Evolutionary conservation across 352 stramenopile species (phyloP).

Genomic region (Globisporangium okanoganense): DNA sequence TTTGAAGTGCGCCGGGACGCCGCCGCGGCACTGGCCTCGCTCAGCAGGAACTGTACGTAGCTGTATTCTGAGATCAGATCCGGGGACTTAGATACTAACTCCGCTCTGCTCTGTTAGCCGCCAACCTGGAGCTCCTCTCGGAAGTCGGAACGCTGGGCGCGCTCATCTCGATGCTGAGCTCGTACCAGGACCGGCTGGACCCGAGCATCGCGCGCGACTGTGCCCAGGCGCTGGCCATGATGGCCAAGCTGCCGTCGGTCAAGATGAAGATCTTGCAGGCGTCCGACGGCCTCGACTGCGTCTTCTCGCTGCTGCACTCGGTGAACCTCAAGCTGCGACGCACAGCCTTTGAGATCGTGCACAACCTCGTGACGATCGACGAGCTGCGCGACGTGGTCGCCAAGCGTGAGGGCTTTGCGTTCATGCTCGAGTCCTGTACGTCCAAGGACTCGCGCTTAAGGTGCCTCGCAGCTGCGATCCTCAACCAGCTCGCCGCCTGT

Average conservation of each 20-base stretch:
- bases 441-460: slow-evolving; percentile 55
- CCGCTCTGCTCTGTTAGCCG: slow-evolving; percentile 20
- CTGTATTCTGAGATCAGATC: background rate
- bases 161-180: slow-evolving; percentile 68
- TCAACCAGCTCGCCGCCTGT: slow-evolving; percentile 53
- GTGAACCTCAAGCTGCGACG: slow-evolving; percentile 44
- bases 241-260: slow-evolving; percentile 46
- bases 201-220: slow-evolving; percentile 59
- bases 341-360: slow-evolving; percentile 53
- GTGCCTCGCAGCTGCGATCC: slow-evolving; percentile 43
- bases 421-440: slow-evolving; percentile 58
- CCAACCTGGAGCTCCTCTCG: slow-evolving; percentile 67
- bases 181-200: slow-evolving; percentile 47
- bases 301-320: slow-evolving; percentile 65
- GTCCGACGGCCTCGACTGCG: slow-evolving; percentile 59
- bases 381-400: slow-evolving; percentile 61
- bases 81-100: background rate
- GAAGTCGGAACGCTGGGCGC: slow-evolving; percentile 68
- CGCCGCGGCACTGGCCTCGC: slow-evolving; percentile 63
- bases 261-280: slow-evolving; percentile 64
- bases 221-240: slow-evolving; percentile 50
- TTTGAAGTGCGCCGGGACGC: slow-evolving; percentile 76
- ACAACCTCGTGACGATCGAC: slow-evolving; percentile 52
- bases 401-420: slow-evolving; percentile 60
- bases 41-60: slow-evolving; percentile 66